Percentiles rank a stretch among this genome's conserved stretches.
phyloP scores from a whole-genome alignment of 345 rosid genomes.

The Lepidium aucheri region DNA sequence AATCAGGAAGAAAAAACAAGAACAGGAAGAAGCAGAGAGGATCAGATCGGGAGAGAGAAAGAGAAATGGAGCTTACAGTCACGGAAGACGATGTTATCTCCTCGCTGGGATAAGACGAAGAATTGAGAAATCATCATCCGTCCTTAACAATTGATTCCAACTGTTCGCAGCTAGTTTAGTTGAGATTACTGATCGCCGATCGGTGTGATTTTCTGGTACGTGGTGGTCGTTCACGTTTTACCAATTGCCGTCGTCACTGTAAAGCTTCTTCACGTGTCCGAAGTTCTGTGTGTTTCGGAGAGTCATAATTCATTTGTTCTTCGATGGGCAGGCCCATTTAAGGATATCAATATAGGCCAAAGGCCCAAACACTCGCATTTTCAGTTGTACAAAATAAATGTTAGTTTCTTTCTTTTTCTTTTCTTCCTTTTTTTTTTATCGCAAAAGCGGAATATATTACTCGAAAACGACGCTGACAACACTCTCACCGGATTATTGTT shows the following conservation, averaged over 20 bases:
- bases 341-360: not conserved
- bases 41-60: constrained; percentile 9
- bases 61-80: constrained; percentile 54
- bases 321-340: not conserved
- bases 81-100: constrained; percentile 96
- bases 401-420: no score
- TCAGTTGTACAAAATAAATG: no score
- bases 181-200: constrained; percentile 16
- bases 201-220: not conserved
- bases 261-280: not conserved
- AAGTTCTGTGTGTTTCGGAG: not conserved
- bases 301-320: not conserved
- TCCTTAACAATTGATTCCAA: not conserved
- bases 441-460: no score
- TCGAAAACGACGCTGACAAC: no score
- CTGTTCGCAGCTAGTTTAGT: not conserved
- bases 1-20: not conserved
- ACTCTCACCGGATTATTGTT: no score
- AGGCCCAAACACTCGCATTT: not conserved
- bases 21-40: not conserved
- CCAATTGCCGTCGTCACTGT: not conserved
- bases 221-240: constrained; percentile 17
- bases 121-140: constrained; percentile 84
- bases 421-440: no score
- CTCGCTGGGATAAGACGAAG: constrained; percentile 94